phyloP scores from a whole-genome alignment of 352 stramenopile genomes.

The Halophytophthora polymorphica region DNA sequence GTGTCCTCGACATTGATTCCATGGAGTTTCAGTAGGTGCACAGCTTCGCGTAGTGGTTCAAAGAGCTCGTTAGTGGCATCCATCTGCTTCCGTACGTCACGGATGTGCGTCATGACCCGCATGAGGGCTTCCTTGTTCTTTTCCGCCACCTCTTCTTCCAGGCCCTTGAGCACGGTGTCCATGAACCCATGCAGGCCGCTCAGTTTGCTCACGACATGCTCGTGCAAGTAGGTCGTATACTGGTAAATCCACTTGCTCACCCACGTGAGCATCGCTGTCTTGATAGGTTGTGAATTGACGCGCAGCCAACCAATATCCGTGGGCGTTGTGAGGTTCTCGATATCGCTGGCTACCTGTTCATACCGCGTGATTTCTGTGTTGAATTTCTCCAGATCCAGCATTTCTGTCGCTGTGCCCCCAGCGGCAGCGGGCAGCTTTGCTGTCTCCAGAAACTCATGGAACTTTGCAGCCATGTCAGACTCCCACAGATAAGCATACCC shows the following conservation, averaged over 20 bases:
- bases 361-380: conserved; percentile 95
- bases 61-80: conserved; percentile 93
- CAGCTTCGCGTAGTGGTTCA: conserved; percentile 90
- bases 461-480: conserved; percentile 90
- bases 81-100: conserved; percentile 93
- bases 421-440: conserved; percentile 62
- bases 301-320: conserved; percentile 97
- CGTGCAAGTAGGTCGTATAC: conserved; percentile 93
- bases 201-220: conserved; percentile 90
- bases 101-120: conserved; percentile 96
- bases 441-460: conserved; percentile 90
- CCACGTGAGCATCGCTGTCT: conserved; percentile 95
- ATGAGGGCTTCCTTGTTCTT: conserved; percentile 95
- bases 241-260: conserved; percentile 96
- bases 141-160: conserved; percentile 89
- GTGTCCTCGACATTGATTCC: conserved; percentile 90
- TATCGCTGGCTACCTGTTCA: conserved; percentile 90
- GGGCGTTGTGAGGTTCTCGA: conserved; percentile 86
- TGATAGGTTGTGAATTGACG: conserved; percentile 96
- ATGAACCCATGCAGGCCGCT: conserved; percentile 91
- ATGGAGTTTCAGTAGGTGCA: conserved; percentile 94
- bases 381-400: conserved; percentile 94
- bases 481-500: conserved; percentile 96
- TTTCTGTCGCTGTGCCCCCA: conserved; percentile 52
- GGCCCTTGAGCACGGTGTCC: conserved; percentile 86